Percentiles rank a stretch among this genome's conserved stretches.
phyloP scores from a whole-genome alignment of 331 rosid genomes.

The Malus hybrid region DNA sequence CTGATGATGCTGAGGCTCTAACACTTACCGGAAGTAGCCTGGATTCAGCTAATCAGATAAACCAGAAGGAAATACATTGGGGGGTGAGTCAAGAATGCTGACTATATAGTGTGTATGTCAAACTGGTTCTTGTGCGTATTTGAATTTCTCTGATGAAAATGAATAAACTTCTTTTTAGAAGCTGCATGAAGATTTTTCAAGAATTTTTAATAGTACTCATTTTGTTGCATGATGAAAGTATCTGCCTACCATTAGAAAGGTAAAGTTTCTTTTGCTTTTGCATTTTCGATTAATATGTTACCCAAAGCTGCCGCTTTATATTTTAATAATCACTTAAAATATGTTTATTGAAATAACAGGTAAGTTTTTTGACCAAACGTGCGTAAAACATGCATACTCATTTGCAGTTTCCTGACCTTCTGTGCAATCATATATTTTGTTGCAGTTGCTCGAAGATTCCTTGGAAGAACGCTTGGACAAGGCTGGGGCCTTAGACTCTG shows the following conservation, averaged over 20 bases:
- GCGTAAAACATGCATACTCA: background rate
- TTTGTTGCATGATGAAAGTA: background rate
- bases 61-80: constrained; percentile 90
- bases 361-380: background rate
- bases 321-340: background rate
- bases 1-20: constrained; percentile 84
- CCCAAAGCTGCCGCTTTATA: background rate
- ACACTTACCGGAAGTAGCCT: constrained; percentile 81
- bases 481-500: constrained; percentile 72
- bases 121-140: background rate
- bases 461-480: constrained; percentile 85
- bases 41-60: constrained; percentile 73
- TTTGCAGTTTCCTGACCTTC: constrained; percentile 6
- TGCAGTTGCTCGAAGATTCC: constrained; percentile 86
- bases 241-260: background rate
- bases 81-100: constrained; percentile 59
- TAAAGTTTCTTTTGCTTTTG: background rate
- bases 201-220: background rate
- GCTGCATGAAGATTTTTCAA: background rate
- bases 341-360: background rate
- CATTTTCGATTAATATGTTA: background rate
- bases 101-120: background rate
- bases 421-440: constrained; percentile 5
- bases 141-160: background rate
- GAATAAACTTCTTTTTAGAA: background rate